Conservation (phyloP, 73 alveolate species). For the Symbiodinium pilosum region DNA sequence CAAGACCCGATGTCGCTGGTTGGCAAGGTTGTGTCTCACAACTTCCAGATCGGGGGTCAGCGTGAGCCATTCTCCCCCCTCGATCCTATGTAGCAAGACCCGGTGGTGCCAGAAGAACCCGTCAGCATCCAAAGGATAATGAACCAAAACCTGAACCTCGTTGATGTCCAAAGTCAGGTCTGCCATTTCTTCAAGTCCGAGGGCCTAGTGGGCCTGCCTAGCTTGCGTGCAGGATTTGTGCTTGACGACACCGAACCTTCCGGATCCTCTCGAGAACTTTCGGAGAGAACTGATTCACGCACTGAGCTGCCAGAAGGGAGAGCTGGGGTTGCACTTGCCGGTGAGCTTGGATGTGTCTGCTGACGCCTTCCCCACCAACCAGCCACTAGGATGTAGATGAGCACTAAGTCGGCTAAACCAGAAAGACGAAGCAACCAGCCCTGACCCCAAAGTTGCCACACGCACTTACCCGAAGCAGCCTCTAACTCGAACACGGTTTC, state of each 20-base stretch:
- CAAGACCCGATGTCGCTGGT: neutral
- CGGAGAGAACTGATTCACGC: no score
- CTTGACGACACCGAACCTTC: no score
- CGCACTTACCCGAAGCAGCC: neutral
- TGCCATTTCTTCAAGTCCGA: neutral
- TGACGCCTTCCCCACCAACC: no score
- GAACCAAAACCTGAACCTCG: neutral
- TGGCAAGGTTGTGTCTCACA: neutral
- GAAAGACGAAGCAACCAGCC: no score
- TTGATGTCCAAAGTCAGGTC: neutral
- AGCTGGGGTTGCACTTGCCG: no score
- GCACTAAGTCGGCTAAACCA: no score
- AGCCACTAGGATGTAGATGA: no score
- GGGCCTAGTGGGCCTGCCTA: constrained; percentile 25
- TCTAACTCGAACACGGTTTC: neutral
- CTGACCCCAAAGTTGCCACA: no score
- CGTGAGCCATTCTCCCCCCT: neutral
- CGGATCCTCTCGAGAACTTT: no score
- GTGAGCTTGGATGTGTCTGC: no score
- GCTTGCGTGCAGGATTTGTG: no score
- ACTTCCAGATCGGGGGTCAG: constrained; percentile 32
- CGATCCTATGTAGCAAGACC: neutral
- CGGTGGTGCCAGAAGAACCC: constrained; percentile 40
- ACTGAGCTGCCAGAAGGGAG: no score
- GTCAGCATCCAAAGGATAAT: neutral